These are phyloP conservation scores for Sporothrix pallida DNA, from an alignment of 2,329 filamentous ascomycete genomes.

Conservation along the genomic window DNA sequence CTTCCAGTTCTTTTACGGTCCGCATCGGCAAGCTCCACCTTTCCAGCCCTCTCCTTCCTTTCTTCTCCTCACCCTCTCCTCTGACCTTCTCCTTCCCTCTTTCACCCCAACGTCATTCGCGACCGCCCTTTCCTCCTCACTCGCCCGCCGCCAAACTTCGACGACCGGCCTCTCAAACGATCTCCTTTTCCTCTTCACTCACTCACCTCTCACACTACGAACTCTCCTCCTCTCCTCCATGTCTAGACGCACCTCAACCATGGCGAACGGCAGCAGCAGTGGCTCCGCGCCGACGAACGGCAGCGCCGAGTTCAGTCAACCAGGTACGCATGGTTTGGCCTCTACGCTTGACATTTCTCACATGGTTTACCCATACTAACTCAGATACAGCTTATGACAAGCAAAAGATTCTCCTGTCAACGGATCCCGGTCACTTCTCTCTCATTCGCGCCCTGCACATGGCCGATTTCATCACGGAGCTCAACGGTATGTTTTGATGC, in stretches of 20 bases:
- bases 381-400: constrained; percentile 61
- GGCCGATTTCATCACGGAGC: constrained; percentile 81
- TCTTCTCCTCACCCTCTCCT: not conserved
- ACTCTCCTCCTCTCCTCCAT: constrained; percentile 28
- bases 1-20: not conserved
- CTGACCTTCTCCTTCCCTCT: not conserved
- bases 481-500: constrained; percentile 64
- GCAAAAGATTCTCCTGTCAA: constrained; percentile 74
- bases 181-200: not conserved
- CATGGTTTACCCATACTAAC: not conserved
- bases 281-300: constrained; percentile 17
- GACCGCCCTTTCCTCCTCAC: not conserved
- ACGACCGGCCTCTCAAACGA: not conserved
- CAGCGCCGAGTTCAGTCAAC: constrained; percentile 25
- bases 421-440: constrained; percentile 75
- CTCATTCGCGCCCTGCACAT: constrained; percentile 74
- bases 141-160: not conserved
- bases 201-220: not conserved
- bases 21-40: constrained; percentile 22
- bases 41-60: not conserved
- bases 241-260: constrained; percentile 37
- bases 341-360: not conserved
- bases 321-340: constrained; percentile 16
- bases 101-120: not conserved
- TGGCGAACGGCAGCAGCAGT: constrained; percentile 36